phyloP scores from a whole-genome alignment of 139 green algal genomes.

The Chlamydomonas applanata region DNA sequence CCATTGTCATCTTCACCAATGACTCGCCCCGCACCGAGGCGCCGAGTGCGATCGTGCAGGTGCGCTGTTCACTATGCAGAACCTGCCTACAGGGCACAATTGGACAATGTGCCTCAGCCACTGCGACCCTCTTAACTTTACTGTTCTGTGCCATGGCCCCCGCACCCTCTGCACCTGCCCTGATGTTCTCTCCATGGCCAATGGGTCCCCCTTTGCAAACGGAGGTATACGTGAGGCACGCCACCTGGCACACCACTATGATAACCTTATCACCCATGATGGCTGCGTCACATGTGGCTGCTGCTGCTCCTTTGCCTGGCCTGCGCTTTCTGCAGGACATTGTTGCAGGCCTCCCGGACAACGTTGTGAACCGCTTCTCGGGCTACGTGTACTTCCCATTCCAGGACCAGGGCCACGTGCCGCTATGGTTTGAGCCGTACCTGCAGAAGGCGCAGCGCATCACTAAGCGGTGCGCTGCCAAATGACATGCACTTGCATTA shows the following conservation, averaged over 20 bases:
- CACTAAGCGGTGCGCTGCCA: constrained; percentile 34
- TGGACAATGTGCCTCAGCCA: too few species aligned
- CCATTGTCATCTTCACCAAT: constrained; percentile 94
- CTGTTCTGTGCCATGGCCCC: too few species aligned
- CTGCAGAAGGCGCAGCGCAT: constrained; percentile 57
- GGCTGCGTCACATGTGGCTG: constrained; percentile 12
- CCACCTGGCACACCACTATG: background rate
- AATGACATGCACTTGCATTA: too few species aligned
- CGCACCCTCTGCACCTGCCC: too few species aligned
- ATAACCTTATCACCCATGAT: background rate
- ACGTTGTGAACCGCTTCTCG: constrained; percentile 56
- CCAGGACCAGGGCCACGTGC: constrained; percentile 56
- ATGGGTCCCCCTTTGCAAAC: too few species aligned
- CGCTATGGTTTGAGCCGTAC: constrained; percentile 70
- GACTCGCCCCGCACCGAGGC: constrained; percentile 69
- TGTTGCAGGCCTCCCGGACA: constrained; percentile 71
- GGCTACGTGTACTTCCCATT: constrained; percentile 58
- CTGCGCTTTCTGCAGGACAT: constrained; percentile 55
- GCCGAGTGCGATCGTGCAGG: constrained; percentile 22
- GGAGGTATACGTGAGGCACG: too few species aligned
- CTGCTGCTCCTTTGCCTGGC: background rate
- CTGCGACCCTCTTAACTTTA: too few species aligned
- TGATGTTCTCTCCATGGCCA: too few species aligned
- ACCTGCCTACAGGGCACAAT: too few species aligned
- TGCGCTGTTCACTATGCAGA: background rate